Evolutionary conservation across 148 eudicot genomes (phyloP), one percentile per base, ranked within the genome.

Genomic region (Spergularia bocconei): DNA sequence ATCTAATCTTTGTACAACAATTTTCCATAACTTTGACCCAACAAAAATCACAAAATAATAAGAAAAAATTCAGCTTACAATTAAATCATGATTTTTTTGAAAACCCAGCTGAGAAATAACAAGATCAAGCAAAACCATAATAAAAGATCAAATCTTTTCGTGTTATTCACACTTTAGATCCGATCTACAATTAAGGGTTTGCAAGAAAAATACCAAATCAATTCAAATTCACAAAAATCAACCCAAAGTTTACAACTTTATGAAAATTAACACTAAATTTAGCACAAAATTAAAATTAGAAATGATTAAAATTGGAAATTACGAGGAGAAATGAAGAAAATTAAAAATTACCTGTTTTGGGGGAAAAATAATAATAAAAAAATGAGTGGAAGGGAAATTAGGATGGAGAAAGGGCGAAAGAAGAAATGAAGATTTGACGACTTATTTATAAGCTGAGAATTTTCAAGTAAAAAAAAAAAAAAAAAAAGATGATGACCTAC

Each of bases 371-470:
- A n/a, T n/a, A 3, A 47, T 55, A n/a, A 70, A 38, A 7, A 33
- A 3, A 20, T 17, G 48, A 21, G 57, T 6, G 39, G 39, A 44
- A 60, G 41, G 38, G 23, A 21, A 65, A 71, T 36, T 15, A 55
- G 1, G 76, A 20, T 23, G 71, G 58, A 63, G 79, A 71, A 76
- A 71, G 51, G 71, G 72, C 76, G 80, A 81, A 71, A 81, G 69
- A 61, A 59, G 25, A 14, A 19, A 13, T n/a, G 70, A 0, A 6
- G 74, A n/a, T 72, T 47, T 19, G 23, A 50, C 0, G 64, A 16
- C 48, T 61, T 7, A 76, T 77, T 66, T 81, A 81, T 81, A 81
- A 67, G 50, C 15, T 48, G 71, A 44, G 36, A 47, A 5, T 6
- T 6, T 1, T 11, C n/a, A 55, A 50, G 47, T 15, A 16, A 21